phyloP scores from a whole-genome alignment of 2,329 filamentous ascomycete species.

The Fusarium humuli region DNA sequence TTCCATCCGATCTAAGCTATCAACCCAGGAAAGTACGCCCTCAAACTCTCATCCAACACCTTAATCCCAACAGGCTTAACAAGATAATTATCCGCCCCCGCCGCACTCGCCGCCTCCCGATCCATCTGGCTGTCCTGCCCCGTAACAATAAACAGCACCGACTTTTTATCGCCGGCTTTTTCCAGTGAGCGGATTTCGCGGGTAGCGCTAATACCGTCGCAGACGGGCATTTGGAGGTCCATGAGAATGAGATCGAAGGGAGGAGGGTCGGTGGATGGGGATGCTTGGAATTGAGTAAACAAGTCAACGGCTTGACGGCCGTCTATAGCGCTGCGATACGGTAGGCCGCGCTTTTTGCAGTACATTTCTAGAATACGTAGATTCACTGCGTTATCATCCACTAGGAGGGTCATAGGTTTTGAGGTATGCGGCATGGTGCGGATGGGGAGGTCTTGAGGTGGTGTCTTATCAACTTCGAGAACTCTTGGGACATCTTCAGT shows the following conservation, averaged over 20 bases:
- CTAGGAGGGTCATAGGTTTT: slow-evolving; percentile 52
- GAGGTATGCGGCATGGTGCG: background rate
- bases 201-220: slow-evolving; percentile 47
- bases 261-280: background rate
- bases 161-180: slow-evolving; percentile 15
- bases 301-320: slow-evolving; percentile 57
- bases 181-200: slow-evolving; percentile 43
- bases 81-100: slow-evolving; percentile 44
- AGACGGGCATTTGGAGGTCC: slow-evolving; percentile 49
- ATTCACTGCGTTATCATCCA: slow-evolving; percentile 63
- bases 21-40: slow-evolving; percentile 36
- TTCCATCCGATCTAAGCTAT: background rate
- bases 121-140: slow-evolving; percentile 45
- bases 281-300: slow-evolving; percentile 38
- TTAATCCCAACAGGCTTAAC: slow-evolving; percentile 44
- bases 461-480: background rate
- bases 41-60: slow-evolving; percentile 29
- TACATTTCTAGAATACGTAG: slow-evolving; percentile 61
- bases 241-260: slow-evolving; percentile 44
- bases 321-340: slow-evolving; percentile 57
- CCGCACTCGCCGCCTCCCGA: slow-evolving; percentile 28
- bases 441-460: background rate
- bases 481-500: background rate
- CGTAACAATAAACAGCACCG: slow-evolving; percentile 45
- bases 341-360: slow-evolving; percentile 56